Conservation (phyloP, 2,329 filamentous ascomycete species). For the Proliferodiscus dingleyae region DNA sequence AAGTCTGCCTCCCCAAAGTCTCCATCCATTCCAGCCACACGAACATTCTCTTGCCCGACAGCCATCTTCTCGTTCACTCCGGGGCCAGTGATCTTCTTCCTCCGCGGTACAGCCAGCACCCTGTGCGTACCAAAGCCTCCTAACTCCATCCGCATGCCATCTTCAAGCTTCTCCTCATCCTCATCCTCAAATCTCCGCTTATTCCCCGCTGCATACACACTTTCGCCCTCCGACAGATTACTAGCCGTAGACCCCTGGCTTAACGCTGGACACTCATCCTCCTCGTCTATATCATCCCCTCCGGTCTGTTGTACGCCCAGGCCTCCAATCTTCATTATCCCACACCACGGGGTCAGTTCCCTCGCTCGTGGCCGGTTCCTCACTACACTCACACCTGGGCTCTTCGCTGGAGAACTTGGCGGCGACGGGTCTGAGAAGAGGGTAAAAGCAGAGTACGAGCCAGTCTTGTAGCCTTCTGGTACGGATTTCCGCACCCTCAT, state of each 20-base stretch:
- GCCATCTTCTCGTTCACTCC: constrained; percentile 12
- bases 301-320: constrained; percentile 44
- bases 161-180: constrained; percentile 12
- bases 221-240: constrained; percentile 5
- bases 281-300: constrained; percentile 37
- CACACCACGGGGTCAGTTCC: constrained; percentile 77
- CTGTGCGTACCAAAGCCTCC: constrained; percentile 19
- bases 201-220: constrained; percentile 5
- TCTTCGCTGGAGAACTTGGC: constrained; percentile 9
- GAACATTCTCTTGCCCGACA: constrained; percentile 43
- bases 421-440: constrained; percentile 41
- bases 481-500: constrained; percentile 94
- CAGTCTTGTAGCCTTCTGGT: constrained; percentile 89
- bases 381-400: constrained; percentile 17
- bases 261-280: constrained; percentile 22
- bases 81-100: constrained; percentile 17
- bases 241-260: constrained; percentile 25
- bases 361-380: constrained; percentile 29
- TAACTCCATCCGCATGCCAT: constrained; percentile 13
- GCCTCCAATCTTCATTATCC: constrained; percentile 70
- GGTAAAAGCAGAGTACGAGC: constrained; percentile 45
- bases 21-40: constrained; percentile 21
- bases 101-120: constrained; percentile 18
- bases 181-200: constrained; percentile 29
- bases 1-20: constrained; percentile 69